Conservation (phyloP, 1,284 basidiomycete species). For the Athelia sp. region DNA sequence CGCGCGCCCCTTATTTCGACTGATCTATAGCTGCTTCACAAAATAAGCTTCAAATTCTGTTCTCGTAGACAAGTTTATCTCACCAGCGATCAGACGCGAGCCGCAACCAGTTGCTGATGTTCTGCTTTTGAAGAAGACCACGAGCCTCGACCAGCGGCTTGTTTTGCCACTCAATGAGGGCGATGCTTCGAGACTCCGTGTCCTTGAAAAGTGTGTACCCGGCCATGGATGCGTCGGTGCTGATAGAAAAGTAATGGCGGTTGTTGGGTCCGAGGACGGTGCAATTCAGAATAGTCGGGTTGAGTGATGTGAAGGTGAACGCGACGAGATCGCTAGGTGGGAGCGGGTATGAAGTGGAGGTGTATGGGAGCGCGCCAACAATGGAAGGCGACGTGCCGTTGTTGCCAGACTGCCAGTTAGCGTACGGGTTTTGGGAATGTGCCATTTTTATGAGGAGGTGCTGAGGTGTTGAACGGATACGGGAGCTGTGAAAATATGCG, state of each 20-base stretch:
- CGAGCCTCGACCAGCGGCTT: slow-evolving; percentile 53
- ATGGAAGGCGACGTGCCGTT: slow-evolving; percentile 36
- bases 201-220: slow-evolving; percentile 53
- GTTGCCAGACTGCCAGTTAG: background rate
- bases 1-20: slow-evolving; percentile 35
- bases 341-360: slow-evolving; percentile 21
- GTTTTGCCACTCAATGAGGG: slow-evolving; percentile 55
- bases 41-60: slow-evolving; percentile 1
- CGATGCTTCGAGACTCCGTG: slow-evolving; percentile 40
- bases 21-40: slow-evolving; percentile 30
- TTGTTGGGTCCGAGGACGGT: slow-evolving; percentile 43
- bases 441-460: slow-evolving; percentile 15
- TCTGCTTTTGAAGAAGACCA: slow-evolving; percentile 40
- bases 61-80: slow-evolving; percentile 13
- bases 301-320: slow-evolving; percentile 48
- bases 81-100: slow-evolving; percentile 49
- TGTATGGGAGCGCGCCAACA: slow-evolving; percentile 59
- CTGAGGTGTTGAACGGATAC: slow-evolving; percentile 18
- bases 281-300: slow-evolving; percentile 48
- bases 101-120: slow-evolving; percentile 49
- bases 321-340: slow-evolving; percentile 33
- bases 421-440: background rate
- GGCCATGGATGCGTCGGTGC: slow-evolving; percentile 42
- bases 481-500: no score
- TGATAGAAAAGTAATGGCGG: slow-evolving; percentile 34